Percentiles rank a stretch among this genome's conserved stretches.
Conservation (phyloP, 495 filamentous ascomycete species). For the Talaromyces ruber region DNA sequence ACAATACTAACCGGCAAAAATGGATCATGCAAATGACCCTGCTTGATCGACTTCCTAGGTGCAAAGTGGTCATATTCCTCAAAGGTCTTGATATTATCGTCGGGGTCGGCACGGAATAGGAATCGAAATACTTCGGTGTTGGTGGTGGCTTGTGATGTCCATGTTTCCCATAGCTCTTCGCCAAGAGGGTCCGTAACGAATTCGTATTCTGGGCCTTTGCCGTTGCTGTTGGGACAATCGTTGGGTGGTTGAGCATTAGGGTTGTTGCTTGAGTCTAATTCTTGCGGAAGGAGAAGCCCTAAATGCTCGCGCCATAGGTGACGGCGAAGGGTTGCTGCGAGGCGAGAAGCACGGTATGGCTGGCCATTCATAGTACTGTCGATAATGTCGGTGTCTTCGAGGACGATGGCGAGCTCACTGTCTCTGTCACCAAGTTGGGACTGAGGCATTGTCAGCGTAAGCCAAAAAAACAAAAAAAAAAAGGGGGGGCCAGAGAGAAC, state of each 20-base stretch:
- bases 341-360: slow-evolving; percentile 62
- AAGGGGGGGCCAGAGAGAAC: slow-evolving; percentile 8
- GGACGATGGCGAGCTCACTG: slow-evolving; percentile 84
- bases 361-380: slow-evolving; percentile 70
- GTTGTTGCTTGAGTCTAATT: slow-evolving; percentile 59
- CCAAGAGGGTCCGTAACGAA: slow-evolving; percentile 76
- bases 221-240: slow-evolving; percentile 59
- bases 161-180: slow-evolving; percentile 76
- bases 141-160: slow-evolving; percentile 64
- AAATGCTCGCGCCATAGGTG: slow-evolving; percentile 92
- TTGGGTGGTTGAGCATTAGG: slow-evolving; percentile 77
- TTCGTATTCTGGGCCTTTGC: slow-evolving; percentile 57
- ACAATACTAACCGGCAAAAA: slow-evolving; percentile 63
- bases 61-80: slow-evolving; percentile 78
- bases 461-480: slow-evolving; percentile 4
- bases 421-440: slow-evolving; percentile 87
- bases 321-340: slow-evolving; percentile 73
- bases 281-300: slow-evolving; percentile 68
- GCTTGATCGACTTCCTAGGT: slow-evolving; percentile 56
- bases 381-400: slow-evolving; percentile 76
- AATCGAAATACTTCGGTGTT: slow-evolving; percentile 83
- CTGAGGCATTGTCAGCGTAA: slow-evolving; percentile 11
- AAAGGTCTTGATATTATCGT: slow-evolving; percentile 81
- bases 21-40: slow-evolving; percentile 77
- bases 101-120: slow-evolving; percentile 88